Evolutionary conservation across 257 asterid genomes (phyloP).

Genomic region (Gentiana macrophylla): DNA sequence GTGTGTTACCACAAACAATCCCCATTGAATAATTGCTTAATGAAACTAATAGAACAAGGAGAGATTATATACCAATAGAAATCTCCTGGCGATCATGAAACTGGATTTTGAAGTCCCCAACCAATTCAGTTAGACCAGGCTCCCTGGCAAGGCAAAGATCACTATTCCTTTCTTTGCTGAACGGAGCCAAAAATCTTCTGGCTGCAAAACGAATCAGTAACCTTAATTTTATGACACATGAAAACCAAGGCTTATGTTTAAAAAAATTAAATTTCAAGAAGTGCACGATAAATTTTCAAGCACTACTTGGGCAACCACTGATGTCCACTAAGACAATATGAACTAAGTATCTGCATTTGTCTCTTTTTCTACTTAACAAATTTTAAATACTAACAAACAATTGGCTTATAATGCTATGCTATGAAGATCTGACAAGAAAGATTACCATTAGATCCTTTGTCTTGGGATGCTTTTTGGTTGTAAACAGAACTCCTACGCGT

Average conservation of each 20-base stretch:
- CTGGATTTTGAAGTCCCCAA: slow-evolving; percentile 85
- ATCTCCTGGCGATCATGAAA: slow-evolving; percentile 95
- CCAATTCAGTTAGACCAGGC: slow-evolving; percentile 85
- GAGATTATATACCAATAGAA: slow-evolving; percentile 65
- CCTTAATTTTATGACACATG: not conserved
- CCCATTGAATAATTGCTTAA: not conserved
- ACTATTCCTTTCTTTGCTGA: slow-evolving; percentile 75
- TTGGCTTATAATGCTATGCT: slow-evolving; percentile 3
- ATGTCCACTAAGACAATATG: too few species aligned
- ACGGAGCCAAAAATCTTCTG: slow-evolving; percentile 94
- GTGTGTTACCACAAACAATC: too few species aligned
- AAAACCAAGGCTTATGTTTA: not conserved
- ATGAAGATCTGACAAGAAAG: not conserved
- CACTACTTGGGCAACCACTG: too few species aligned
- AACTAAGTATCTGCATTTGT: not conserved
- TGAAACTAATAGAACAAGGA: slow-evolving; percentile 10
- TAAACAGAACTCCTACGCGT: slow-evolving; percentile 65
- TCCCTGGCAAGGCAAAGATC: slow-evolving; percentile 96
- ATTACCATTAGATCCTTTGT: slow-evolving; percentile 93
- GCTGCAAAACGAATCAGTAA: slow-evolving; percentile 34
- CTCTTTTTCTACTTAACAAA: not conserved
- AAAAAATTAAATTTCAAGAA: too few species aligned
- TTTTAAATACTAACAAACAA: not conserved
- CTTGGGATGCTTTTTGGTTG: slow-evolving; percentile 81
- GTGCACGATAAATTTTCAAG: too few species aligned